Evolutionary conservation across 2,329 filamentous ascomycete genomes (phyloP), one percentile per base, ranked within the genome.

Genomic region (Fusarium sp.): DNA sequence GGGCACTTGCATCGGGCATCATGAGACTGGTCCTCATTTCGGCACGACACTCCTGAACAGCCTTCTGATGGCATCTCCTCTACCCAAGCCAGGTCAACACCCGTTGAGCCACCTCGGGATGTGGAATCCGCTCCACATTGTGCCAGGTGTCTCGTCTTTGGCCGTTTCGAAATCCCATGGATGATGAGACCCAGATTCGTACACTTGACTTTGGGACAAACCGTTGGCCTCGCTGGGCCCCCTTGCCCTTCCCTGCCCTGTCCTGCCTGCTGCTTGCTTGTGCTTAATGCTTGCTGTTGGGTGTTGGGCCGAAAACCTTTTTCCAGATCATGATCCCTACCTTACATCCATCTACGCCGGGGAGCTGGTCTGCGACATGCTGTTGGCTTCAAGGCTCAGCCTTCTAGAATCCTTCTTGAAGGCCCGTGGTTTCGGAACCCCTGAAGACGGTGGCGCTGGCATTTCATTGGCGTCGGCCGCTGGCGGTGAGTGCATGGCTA

Each of bases 391-490:
- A 41, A 67, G 54, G 45, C 65, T 77, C 65, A 69, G 67, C 75
- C 76, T 78, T 78, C 76, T 78, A 75, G 76, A 78, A 78, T 74
- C 76, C 73, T 78, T 78, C 75, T 68, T 39, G 52, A 50, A 65
- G 50, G 43, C 31, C 70, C 69, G 65, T 61, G 61, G 65, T 69
- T 63, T 70, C 59, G 63, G 50, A 35, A 64, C 75, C 75, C 71
- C 58, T 77, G 75, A 65, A 45, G 41, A 43, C 62, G n/a, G 67
- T 64, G 54, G 64, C 59, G 58, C 65, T 65, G 69, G 68, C 69
- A 66, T 73, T 60, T 57, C 39, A 70, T 73, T 68, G 69, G 67
- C 59, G 75, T 61, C 57, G 54, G 65, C 39, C 58, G 50, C 60
- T 67, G 71, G 57, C 43, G 64, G 59, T 65, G 56, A 64, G 65